Percentiles rank a stretch among this genome's conserved stretches.
phyloP scores from a whole-genome alignment of 1,284 basidiomycete species.

The Sanghuangporus sanghuang region DNA sequence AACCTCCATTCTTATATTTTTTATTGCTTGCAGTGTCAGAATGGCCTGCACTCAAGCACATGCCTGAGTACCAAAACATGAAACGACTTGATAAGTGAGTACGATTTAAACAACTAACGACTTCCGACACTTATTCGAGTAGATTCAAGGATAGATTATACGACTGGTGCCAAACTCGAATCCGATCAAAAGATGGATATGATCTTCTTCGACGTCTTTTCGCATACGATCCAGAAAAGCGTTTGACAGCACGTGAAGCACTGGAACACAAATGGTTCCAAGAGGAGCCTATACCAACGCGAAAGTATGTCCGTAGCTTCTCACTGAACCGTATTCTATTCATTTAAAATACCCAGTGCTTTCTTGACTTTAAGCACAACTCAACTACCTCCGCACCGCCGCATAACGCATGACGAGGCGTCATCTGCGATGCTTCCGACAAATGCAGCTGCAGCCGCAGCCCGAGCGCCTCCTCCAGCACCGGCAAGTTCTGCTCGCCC shows the following conservation, averaged over 20 bases:
- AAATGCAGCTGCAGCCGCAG: slow-evolving; percentile 32
- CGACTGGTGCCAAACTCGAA: slow-evolving; percentile 75
- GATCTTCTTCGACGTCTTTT: slow-evolving; percentile 85
- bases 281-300: slow-evolving; percentile 70
- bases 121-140: not conserved
- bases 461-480: slow-evolving; percentile 33
- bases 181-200: slow-evolving; percentile 60
- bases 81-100: slow-evolving; percentile 70
- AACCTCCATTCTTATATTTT: not conserved
- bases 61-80: slow-evolving; percentile 87
- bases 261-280: slow-evolving; percentile 80
- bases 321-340: not conserved
- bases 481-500: slow-evolving; percentile 39
- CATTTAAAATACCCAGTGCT: slow-evolving; percentile 36
- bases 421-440: slow-evolving; percentile 64
- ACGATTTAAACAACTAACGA: not conserved
- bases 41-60: slow-evolving; percentile 84
- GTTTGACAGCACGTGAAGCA: slow-evolving; percentile 81
- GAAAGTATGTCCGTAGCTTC: slow-evolving; percentile 48
- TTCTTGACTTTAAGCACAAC: slow-evolving; percentile 49
- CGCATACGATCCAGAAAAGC: slow-evolving; percentile 84
- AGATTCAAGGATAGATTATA: slow-evolving; percentile 65
- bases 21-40: slow-evolving; percentile 31
- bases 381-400: slow-evolving; percentile 66
- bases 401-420: slow-evolving; percentile 74